Conservation (phyloP, 2,329 filamentous ascomycete genomes). For the Arthrobotrys sphaeroides region DNA sequence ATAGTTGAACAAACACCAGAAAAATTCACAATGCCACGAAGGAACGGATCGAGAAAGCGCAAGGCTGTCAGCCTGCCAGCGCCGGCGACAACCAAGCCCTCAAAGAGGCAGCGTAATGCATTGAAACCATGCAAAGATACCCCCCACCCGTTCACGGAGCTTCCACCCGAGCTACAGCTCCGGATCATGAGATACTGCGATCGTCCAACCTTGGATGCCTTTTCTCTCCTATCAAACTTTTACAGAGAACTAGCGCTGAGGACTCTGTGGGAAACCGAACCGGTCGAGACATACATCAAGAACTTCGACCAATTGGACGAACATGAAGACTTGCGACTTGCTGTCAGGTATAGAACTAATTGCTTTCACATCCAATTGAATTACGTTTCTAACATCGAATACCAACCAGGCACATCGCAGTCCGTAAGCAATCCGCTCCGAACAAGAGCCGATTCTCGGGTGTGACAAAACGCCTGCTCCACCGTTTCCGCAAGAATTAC, state of each 20-base stretch:
- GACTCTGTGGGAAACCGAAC: conserved; percentile 33
- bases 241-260: conserved; percentile 27
- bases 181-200: conserved; percentile 31
- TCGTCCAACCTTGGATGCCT: neutral
- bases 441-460: conserved; percentile 8
- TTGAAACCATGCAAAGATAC: neutral
- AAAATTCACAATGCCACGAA: no score
- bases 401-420: conserved; percentile 13
- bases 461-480: neutral
- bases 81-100: neutral
- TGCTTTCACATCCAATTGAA: neutral
- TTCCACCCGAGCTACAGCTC: conserved; percentile 34
- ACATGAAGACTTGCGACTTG: conserved; percentile 40
- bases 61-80: neutral
- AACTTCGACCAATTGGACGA: conserved; percentile 33
- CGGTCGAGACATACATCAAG: conserved; percentile 2
- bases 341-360: conserved; percentile 19
- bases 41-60: neutral
- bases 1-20: neutral
- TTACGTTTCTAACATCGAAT: neutral
- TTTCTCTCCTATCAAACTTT: conserved; percentile 17
- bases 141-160: conserved; percentile 4
- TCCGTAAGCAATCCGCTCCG: conserved; percentile 6
- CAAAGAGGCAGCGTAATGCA: conserved; percentile 1
- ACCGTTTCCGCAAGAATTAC: conserved; percentile 23